Percentiles rank a stretch among this genome's conserved stretches.
Evolutionary conservation across 2,329 filamentous ascomycete genomes (phyloP).

Genomic region (Penicillium psychrosexuale): DNA sequence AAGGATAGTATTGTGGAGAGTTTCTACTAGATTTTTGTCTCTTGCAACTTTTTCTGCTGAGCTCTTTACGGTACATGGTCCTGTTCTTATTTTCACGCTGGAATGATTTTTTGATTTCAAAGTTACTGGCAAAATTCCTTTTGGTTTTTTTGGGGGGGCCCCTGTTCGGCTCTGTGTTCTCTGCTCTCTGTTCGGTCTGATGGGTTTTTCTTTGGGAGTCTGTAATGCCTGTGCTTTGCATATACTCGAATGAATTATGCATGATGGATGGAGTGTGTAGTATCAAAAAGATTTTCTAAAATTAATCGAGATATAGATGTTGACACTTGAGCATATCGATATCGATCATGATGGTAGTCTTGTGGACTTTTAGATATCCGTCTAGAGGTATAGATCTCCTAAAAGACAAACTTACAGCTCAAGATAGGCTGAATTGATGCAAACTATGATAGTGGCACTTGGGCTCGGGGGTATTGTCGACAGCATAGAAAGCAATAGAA

Average conservation of each 20-base stretch:
- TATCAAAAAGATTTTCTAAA: neutral
- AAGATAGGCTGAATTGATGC: slow-evolving; percentile 4
- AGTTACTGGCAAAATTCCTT: slow-evolving; percentile 1
- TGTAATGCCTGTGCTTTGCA: slow-evolving; percentile 8
- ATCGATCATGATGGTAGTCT: neutral
- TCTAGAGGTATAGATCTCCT: neutral
- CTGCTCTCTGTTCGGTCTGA: slow-evolving; percentile 6
- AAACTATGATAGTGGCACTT: slow-evolving; percentile 9
- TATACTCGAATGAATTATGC: slow-evolving; percentile 7
- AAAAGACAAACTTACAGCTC: neutral
- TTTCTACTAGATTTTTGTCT: slow-evolving; percentile 69
- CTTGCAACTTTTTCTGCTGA: neutral
- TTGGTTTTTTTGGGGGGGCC: slow-evolving; percentile 7
- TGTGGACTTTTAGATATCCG: neutral
- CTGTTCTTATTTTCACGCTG: slow-evolving; percentile 11
- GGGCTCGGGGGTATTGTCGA: slow-evolving; percentile 20
- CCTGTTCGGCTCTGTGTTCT: slow-evolving; percentile 4
- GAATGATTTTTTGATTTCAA: slow-evolving; percentile 6
- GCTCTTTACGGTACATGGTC: slow-evolving; percentile 1
- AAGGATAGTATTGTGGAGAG: slow-evolving; percentile 99
- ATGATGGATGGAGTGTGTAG: slow-evolving; percentile 6
- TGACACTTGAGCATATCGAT: slow-evolving; percentile 1
- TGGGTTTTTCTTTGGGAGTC: slow-evolving; percentile 13
- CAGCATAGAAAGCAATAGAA: slow-evolving; percentile 15
- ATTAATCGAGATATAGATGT: slow-evolving; percentile 4